A percentile compares a stretch with the other conserved stretches of the same genome.
Evolutionary conservation across 75 land plant genomes (phyloP).

Genomic region (Larix kaempferi): DNA sequence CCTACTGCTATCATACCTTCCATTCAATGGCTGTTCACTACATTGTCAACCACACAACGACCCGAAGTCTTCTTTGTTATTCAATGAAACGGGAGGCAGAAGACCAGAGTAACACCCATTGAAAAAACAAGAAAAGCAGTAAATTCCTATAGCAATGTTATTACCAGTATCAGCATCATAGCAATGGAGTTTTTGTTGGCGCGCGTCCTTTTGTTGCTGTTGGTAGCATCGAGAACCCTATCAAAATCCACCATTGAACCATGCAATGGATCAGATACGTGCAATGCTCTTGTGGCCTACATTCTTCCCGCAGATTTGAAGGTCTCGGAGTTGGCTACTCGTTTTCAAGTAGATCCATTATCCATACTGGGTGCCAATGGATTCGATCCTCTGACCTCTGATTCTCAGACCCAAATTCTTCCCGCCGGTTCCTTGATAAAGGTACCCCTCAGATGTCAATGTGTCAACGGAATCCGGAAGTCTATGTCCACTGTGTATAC

Average conservation of each 20-base stretch:
- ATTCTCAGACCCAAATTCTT: conserved; percentile 12
- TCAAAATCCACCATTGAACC: conserved; percentile 18
- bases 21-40: too few species aligned
- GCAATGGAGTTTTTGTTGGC: not conserved
- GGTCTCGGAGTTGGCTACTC: conserved; percentile 21
- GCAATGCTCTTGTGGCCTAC: conserved; percentile 25
- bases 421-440: conserved; percentile 8
- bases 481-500: conserved; percentile 18
- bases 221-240: not conserved
- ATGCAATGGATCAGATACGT: conserved; percentile 17
- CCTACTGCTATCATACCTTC: too few species aligned
- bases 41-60: too few species aligned
- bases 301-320: conserved; percentile 12
- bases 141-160: not conserved
- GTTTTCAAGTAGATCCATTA: conserved; percentile 17
- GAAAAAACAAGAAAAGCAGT: too few species aligned
- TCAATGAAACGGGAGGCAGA: too few species aligned
- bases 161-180: not conserved
- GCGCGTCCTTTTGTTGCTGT: not conserved
- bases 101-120: too few species aligned
- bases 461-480: conserved; percentile 24
- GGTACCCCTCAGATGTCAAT: conserved; percentile 29
- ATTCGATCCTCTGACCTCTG: conserved; percentile 8
- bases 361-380: conserved; percentile 28
- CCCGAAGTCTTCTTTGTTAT: too few species aligned